These are phyloP conservation scores for Pseudogymnoascus sp. DNA, from an alignment of 2,329 filamentous ascomycete genomes.

Conservation along the genomic window DNA sequence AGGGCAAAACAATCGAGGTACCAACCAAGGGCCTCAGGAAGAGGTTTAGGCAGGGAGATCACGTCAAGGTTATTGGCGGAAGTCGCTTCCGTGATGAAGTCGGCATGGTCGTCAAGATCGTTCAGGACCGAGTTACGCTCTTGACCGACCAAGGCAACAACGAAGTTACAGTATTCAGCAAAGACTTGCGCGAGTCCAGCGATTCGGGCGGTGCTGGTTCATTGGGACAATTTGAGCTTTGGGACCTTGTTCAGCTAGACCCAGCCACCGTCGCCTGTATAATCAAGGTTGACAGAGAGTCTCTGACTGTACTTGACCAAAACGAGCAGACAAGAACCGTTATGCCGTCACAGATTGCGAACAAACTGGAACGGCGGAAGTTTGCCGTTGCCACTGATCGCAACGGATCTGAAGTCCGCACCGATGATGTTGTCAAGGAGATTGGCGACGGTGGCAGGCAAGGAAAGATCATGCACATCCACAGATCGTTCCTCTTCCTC, in stretches of 20 bases:
- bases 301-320: conserved; percentile 81
- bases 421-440: conserved; percentile 89
- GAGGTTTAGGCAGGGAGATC: conserved; percentile 84
- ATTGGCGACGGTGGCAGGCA: conserved; percentile 74
- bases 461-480: conserved; percentile 87
- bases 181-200: conserved; percentile 85
- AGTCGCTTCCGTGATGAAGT: conserved; percentile 92
- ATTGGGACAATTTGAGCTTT: conserved; percentile 81
- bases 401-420: conserved; percentile 84
- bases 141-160: conserved; percentile 86
- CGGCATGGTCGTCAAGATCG: conserved; percentile 91
- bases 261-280: conserved; percentile 86
- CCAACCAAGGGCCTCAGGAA: conserved; percentile 89
- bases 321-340: conserved; percentile 73
- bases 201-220: conserved; percentile 81
- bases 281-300: conserved; percentile 91
- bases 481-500: conserved; percentile 85
- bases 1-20: conserved; percentile 80
- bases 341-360: conserved; percentile 84
- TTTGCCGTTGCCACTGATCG: conserved; percentile 85
- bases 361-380: conserved; percentile 74
- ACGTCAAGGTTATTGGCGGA: conserved; percentile 96
- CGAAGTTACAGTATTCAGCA: conserved; percentile 96
- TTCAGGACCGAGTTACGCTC: conserved; percentile 84
- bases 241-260: conserved; percentile 91